A percentile compares a stretch with the other conserved stretches of the same genome.
These are phyloP conservation scores for Xylaria sp. DNA, from an alignment of 2,329 filamentous ascomycete genomes.

Conservation along the genomic window DNA sequence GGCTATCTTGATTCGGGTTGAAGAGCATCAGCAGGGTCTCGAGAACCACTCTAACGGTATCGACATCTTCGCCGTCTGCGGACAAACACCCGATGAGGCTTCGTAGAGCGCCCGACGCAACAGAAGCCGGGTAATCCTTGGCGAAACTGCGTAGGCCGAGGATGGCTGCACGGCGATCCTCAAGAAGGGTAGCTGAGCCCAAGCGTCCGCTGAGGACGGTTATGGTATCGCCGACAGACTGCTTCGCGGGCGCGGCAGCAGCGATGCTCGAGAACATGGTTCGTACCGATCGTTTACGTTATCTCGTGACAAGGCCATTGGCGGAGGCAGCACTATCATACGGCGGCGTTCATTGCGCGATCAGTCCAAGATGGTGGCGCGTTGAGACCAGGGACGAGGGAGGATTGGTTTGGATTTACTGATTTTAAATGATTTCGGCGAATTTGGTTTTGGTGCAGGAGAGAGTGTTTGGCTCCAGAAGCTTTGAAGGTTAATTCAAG, in stretches of 20 bases:
- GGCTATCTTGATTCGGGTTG: conserved; percentile 70
- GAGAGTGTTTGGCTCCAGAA: background rate
- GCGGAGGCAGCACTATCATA: conserved; percentile 32
- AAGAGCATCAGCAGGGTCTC: conserved; percentile 97
- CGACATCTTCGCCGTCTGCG: conserved; percentile 91
- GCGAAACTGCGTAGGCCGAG: conserved; percentile 93
- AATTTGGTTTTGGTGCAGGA: conserved; percentile 3
- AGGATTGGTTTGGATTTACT: background rate
- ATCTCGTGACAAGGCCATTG: conserved; percentile 40
- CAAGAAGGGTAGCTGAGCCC: conserved; percentile 85
- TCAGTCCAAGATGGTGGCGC: no score
- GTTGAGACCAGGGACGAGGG: no score
- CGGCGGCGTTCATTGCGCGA: conserved; percentile 37
- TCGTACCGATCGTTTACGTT: conserved; percentile 37
- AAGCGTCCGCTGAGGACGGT: conserved; percentile 86
- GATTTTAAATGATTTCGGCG: background rate
- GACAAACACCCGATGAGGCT: conserved; percentile 84
- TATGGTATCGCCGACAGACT: conserved; percentile 95
- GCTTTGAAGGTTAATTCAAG: background rate
- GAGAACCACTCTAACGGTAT: conserved; percentile 92
- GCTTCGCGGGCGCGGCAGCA: conserved; percentile 83
- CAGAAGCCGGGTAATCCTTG: conserved; percentile 93
- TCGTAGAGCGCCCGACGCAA: conserved; percentile 89
- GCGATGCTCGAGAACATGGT: conserved; percentile 67
- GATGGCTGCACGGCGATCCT: conserved; percentile 92